Evolutionary conservation across 179 eudicot genomes (phyloP), one percentile per base, ranked within the genome.

Genomic region (Carnegiea gigantea): DNA sequence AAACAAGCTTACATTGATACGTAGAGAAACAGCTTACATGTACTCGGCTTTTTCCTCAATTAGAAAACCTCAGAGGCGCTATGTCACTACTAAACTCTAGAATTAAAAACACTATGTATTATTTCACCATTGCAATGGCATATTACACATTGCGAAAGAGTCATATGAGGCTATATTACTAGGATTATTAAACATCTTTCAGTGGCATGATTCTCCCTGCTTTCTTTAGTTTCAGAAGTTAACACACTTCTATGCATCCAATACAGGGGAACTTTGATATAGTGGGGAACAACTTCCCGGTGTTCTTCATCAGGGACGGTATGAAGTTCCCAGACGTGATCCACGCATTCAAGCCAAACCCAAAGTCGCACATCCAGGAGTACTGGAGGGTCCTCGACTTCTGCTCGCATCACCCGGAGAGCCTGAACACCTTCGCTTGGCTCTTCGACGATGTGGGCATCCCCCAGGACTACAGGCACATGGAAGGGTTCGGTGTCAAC

Each of bases 201-300:
- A 54, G 20, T 6, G 2, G 62, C 62, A 18, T 54, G 7, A 54
- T 17, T 54, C 62, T 54, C 62, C 62, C 15, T 54, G 23, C n/a
- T 54, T 5, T 54, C 23, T 54, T 54, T 0, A 48, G 53, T 11
- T 17, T 11, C 70, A 65, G 13, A 65, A 28, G 6, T 65, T 65
- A 28, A 65, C 71, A 11, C 6, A 65, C 5, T 28, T 26, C 17
- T 65, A 11, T 65, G 15, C 14, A 11, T 65, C 2, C 28, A 48
- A 75, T 76, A 51, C 79, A 83, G 85, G 86, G 86, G 36, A 84
- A 88, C 82, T 88, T 84, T 67, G 90, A 88, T 76, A 46, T 88
- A 81, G 88, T 88, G 49, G 90, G 90, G 54, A 88, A 88, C 87
- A 88, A 88, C 26, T 88, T 88, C 86, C 90, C 90, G 2, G 89